Percentiles rank a stretch among this genome's conserved stretches.
Conservation (phyloP, 1,284 basidiomycete species). For the Entoloma clypeatum region DNA sequence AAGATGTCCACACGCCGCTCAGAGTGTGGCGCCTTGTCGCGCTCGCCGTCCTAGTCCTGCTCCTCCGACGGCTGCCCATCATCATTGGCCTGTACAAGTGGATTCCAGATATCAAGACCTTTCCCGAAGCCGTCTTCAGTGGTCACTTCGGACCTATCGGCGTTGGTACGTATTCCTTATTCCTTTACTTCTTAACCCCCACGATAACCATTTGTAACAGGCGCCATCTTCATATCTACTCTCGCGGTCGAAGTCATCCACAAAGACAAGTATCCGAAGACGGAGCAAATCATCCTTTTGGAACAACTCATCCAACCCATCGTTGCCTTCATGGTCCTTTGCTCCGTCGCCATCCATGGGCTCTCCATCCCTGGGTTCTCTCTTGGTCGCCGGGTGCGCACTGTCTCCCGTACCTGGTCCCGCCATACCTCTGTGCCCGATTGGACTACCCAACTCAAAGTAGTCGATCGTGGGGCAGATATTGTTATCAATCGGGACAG, state of each 20-base stretch:
- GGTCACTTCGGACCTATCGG: slow-evolving; percentile 96
- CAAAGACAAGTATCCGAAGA: slow-evolving; percentile 48
- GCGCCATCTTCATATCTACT: slow-evolving; percentile 89
- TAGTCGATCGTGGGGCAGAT: slow-evolving; percentile 56
- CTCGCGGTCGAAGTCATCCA: slow-evolving; percentile 71
- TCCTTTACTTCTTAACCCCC: not conserved
- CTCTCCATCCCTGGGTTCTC: slow-evolving; percentile 93
- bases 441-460: slow-evolving; percentile 74
- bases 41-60: slow-evolving; percentile 73
- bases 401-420: slow-evolving; percentile 82
- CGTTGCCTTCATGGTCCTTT: slow-evolving; percentile 87
- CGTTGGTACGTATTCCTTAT: slow-evolving; percentile 55
- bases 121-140: slow-evolving; percentile 81
- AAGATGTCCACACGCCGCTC: slow-evolving; percentile 60
- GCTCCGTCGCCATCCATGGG: slow-evolving; percentile 84
- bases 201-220: slow-evolving; percentile 28
- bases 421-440: slow-evolving; percentile 44
- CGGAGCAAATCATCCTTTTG: slow-evolving; percentile 63
- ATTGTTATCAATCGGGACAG: slow-evolving; percentile 82
- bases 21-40: slow-evolving; percentile 82
- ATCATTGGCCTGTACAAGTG: slow-evolving; percentile 82
- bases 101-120: slow-evolving; percentile 92
- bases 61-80: slow-evolving; percentile 79
- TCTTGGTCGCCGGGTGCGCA: slow-evolving; percentile 83
- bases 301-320: slow-evolving; percentile 82